A percentile compares a stretch with the other conserved stretches of the same genome.
Evolutionary conservation across 169 alveolate species (phyloP).

Genomic region (Plasmodium relictum): DNA sequence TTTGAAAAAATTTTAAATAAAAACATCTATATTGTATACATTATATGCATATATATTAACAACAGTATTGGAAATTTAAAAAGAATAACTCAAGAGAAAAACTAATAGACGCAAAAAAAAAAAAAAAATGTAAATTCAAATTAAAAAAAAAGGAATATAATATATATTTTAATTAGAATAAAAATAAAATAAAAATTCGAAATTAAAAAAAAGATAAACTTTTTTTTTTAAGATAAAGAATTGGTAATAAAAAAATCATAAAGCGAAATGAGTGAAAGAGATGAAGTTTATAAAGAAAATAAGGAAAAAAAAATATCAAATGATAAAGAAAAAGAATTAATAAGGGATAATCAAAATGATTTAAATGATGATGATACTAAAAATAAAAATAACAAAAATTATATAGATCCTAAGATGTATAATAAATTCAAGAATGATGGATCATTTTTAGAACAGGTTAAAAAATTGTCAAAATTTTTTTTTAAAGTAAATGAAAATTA

Average conservation of each 20-base stretch:
- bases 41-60: too few relatives aligned
- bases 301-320: not conserved
- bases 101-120: too few relatives aligned
- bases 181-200: too few relatives aligned
- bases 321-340: not conserved
- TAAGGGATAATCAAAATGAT: not conserved
- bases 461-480: not conserved
- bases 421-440: slow-evolving; percentile 70
- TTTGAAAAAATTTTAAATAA: too few relatives aligned
- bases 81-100: too few relatives aligned
- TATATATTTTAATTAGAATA: too few relatives aligned
- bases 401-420: slow-evolving; percentile 64
- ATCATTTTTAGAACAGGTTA: slow-evolving; percentile 51
- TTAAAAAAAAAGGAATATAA: too few relatives aligned
- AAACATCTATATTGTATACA: too few relatives aligned
- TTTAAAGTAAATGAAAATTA: too few relatives aligned
- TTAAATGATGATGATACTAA: slow-evolving; percentile 2
- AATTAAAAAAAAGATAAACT: too few relatives aligned
- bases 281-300: not conserved
- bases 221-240: not conserved
- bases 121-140: too few relatives aligned
- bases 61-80: too few relatives aligned
- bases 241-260: not conserved
- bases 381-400: not conserved
- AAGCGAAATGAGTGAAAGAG: not conserved